A percentile compares a stretch with the other conserved stretches of the same genome.
Conservation (phyloP, 2,329 filamentous ascomycete genomes). For the Colletotrichum higginsianum region DNA sequence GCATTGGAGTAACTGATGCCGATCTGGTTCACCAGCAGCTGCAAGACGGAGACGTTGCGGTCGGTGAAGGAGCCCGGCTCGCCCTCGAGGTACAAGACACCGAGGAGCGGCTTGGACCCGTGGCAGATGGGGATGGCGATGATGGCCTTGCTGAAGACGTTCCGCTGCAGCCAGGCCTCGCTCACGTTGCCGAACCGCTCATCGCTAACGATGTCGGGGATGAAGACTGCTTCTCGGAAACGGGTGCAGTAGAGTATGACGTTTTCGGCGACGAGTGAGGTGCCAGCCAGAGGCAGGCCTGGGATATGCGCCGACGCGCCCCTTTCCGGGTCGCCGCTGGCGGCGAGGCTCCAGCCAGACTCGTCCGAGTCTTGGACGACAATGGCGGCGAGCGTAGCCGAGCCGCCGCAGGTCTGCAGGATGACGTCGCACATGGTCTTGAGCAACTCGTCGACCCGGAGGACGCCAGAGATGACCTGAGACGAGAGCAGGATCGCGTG, state of each 20-base stretch:
- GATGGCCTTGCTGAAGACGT: slow-evolving; percentile 80
- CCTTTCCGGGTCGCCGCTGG: slow-evolving; percentile 79
- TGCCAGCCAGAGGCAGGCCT: slow-evolving; percentile 75
- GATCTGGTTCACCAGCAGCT: slow-evolving; percentile 84
- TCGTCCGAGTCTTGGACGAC: slow-evolving; percentile 78
- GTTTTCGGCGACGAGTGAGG: slow-evolving; percentile 80
- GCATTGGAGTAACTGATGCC: slow-evolving; percentile 80
- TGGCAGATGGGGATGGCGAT: slow-evolving; percentile 87
- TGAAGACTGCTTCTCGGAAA: slow-evolving; percentile 82
- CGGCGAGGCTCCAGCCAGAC: slow-evolving; percentile 79
- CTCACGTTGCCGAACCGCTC: slow-evolving; percentile 84
- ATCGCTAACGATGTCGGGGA: slow-evolving; percentile 80
- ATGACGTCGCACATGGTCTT: slow-evolving; percentile 88
- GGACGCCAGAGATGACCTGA: slow-evolving; percentile 83
- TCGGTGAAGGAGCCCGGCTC: slow-evolving; percentile 84
- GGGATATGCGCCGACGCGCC: slow-evolving; percentile 78
- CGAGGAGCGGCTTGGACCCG: slow-evolving; percentile 78
- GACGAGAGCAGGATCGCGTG: slow-evolving; percentile 84
- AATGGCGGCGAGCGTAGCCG: slow-evolving; percentile 80
- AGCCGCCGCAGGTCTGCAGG: slow-evolving; percentile 80
- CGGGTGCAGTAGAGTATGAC: slow-evolving; percentile 83
- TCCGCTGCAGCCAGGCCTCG: slow-evolving; percentile 76
- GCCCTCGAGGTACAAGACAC: slow-evolving; percentile 83
- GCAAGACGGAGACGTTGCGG: slow-evolving; percentile 76
- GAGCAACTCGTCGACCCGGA: slow-evolving; percentile 81